Base-by-base conservation (phyloP, 805 yeast genomes). In the Debaryomyces hansenii region DNA sequence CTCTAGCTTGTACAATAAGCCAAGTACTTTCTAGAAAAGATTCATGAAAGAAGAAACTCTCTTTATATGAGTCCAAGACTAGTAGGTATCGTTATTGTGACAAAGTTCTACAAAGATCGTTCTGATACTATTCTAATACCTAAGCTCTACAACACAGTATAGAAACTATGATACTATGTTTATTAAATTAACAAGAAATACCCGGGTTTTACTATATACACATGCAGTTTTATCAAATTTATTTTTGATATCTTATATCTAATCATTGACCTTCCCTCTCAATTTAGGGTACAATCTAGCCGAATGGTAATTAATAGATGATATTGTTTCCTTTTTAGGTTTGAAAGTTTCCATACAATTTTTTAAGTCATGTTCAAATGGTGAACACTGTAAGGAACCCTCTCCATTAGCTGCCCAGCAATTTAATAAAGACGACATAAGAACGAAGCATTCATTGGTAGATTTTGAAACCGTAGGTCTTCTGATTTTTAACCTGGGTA, bases 391-490 rank as follows among this genome's bases (percentile, higher is more conserved):
- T 9, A 76, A 70, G 18, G 85, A 72, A 49, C 94, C 91, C 66
- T 90, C 96, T 41, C 95, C 92, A 68, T 89, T 87, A 20, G 97
- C 87, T 2, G 97, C 95, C 98, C 98, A 91, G 71, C 98, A 91
- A 75, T 87, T 88, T 56, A 91, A 73, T 64, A 91, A 75, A 40
- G 88, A 84, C 1, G 94, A 84, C 91, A 91, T 87, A 52, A 86
- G 70, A 46, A 88, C 90, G 49, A 83, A 66, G 66, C 97, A 90
- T 47, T 88, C 83, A 55, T 85, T 83, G 40, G 87, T 79, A 47
- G 75, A 65, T 54, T 80, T 81, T 42, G 77, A 74, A 27, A 78
- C 70, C 4, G 79, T 72, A 12, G 90, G 83, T 55, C 80, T 83
- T 62, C 84, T 84, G 48, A 85, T 86, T 63, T 82, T 79, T 43